Base-by-base conservation (phyloP, 2,329 filamentous ascomycete genomes). In the Blastomyces parvus region DNA sequence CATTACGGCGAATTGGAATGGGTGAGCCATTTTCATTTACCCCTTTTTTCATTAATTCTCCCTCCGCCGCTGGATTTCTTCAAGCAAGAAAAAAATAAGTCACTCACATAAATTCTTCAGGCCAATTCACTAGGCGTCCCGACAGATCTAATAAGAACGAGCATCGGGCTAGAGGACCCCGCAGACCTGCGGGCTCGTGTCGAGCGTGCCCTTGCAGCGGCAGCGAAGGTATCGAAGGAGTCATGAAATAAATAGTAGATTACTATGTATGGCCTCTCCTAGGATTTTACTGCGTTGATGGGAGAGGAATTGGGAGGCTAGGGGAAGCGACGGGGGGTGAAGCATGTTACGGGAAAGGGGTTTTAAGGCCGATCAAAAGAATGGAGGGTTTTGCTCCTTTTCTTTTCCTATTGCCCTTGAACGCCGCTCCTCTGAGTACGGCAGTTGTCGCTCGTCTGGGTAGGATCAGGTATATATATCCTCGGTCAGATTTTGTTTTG, bases 1-100 rank as follows among this genome's bases (percentile, higher is more conserved):
- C 94, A 99, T 75, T 99, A 94, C 71, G 81, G 84, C 56, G 94
- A 99, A 79, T 76, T 97, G 52, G 87, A 92, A n/a, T 99, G 94
- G 94, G 82, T 84, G 77, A 71, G 80, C 76, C n/a, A 60, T 5
- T 38, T 22, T 38, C 36, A 2, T 38, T 9, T 11, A 11, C 36
- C 2, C 9, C 1, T 5, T 33, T 38, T 17, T 14, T 7, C 8
- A 9, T 38, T n/a, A 8, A 11, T 13, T 38, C 22, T 17, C 14
- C 7, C 33, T 5, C 9, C 33, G 22, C 25, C 27, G 17, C 50
- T 56, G 3, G 7, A 36, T 56, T 5, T 56, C 14, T 52, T 30
- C 48, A 52, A 27, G 25, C 11, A 7, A 52, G 5, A 27, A 30
- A 14, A 14, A 25, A 8, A 27, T n/a, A 22, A 57, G 62, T 33